A percentile compares a stretch with the other conserved stretches of the same genome.
Conservation (phyloP, 495 filamentous ascomycete species). For the Talaromyces thailandensis region DNA sequence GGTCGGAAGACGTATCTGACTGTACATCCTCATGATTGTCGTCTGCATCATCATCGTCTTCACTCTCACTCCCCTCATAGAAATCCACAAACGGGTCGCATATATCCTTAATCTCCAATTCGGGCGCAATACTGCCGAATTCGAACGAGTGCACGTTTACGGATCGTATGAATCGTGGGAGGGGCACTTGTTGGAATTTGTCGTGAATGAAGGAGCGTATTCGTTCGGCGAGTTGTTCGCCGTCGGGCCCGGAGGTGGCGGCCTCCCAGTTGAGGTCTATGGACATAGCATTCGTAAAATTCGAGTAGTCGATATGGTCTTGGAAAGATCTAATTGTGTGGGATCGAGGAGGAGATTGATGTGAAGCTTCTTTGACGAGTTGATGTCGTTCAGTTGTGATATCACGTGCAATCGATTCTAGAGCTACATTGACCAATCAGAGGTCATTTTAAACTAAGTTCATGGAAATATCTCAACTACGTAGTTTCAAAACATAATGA, state of each 20-base stretch:
- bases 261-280: constrained; percentile 95
- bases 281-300: constrained; percentile 61
- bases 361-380: not conserved
- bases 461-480: not conserved
- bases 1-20: not conserved
- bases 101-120: constrained; percentile 90
- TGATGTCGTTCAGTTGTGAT: not conserved
- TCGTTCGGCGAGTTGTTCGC: constrained; percentile 66
- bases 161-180: constrained; percentile 93
- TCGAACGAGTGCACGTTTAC: constrained; percentile 91
- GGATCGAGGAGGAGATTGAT: not conserved
- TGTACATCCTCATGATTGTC: constrained; percentile 6
- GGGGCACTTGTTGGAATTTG: constrained; percentile 82
- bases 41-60: constrained; percentile 34
- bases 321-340: not conserved
- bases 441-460: not conserved
- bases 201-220: constrained; percentile 93
- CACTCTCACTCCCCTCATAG: constrained; percentile 72
- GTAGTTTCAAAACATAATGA: not conserved
- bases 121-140: constrained; percentile 74
- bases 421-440: constrained; percentile 2
- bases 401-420: not conserved
- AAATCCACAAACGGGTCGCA: constrained; percentile 93
- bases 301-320: not conserved
- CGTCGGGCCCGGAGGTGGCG: constrained; percentile 82